Evolutionary conservation across 441 rosid species (phyloP).

Genomic region (Aquilaria agallochum): DNA sequence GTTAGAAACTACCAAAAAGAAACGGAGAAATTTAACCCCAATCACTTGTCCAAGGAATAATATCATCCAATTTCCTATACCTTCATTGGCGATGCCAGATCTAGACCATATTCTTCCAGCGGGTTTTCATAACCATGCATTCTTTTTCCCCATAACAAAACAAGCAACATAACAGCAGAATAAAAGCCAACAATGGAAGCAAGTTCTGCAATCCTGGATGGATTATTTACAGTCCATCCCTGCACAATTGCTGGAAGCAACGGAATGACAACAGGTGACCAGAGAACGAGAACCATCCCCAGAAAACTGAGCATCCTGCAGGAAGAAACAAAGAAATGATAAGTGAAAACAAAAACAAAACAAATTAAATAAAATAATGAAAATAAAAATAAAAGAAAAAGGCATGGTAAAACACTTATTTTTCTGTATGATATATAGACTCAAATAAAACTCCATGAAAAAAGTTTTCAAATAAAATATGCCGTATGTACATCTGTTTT

Average conservation of each 20-base stretch:
- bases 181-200: constrained; percentile 80
- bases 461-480: no score
- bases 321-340: constrained; percentile 14
- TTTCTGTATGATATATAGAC: no score
- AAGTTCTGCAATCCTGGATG: constrained; percentile 68
- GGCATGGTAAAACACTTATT: no score
- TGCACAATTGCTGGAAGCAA: constrained; percentile 81
- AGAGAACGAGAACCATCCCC: constrained; percentile 79
- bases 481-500: no score
- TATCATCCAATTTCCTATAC: constrained; percentile 29
- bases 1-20: no score
- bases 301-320: constrained; percentile 75
- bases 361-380: no score
- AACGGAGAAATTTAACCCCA: no score
- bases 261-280: constrained; percentile 91
- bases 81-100: constrained; percentile 50
- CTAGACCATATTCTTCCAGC: constrained; percentile 76
- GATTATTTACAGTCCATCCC: constrained; percentile 72
- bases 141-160: constrained; percentile 85
- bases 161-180: constrained; percentile 68
- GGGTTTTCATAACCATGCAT: constrained; percentile 81
- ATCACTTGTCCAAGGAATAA: no score
- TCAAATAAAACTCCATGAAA: no score
- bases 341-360: constrained; percentile 7
- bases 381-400: no score